Percentiles rank a stretch among this genome's conserved stretches.
Evolutionary conservation across 2,329 filamentous ascomycete species (phyloP).

Genomic region (Gnomoniopsis smithogilvyi): DNA sequence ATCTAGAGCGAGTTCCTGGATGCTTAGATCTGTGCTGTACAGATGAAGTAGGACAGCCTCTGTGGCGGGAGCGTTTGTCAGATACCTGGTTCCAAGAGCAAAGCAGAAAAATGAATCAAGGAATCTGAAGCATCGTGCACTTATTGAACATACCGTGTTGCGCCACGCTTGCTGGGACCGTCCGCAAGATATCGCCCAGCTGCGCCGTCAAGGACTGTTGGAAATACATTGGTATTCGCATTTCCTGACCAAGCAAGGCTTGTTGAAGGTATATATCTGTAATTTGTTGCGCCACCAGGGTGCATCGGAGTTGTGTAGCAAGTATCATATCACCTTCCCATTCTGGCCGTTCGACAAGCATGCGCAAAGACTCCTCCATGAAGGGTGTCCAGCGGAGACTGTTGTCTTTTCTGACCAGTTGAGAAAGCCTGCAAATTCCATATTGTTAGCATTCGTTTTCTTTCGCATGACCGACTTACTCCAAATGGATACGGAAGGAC

Average conservation of each 20-base stretch:
- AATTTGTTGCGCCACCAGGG: constrained; percentile 36
- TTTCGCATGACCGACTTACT: constrained; percentile 1
- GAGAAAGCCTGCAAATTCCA: constrained; percentile 20
- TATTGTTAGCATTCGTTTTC: neutral
- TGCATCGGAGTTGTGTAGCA: constrained; percentile 36
- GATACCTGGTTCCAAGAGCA: neutral
- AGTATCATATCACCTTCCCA: constrained; percentile 48
- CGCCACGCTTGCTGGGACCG: constrained; percentile 21
- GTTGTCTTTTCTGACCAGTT: constrained; percentile 43
- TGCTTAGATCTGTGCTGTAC: constrained; percentile 32
- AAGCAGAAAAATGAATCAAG: neutral
- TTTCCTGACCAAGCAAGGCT: constrained; percentile 7
- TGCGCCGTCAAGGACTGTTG: constrained; percentile 24
- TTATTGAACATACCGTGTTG: constrained; percentile 20
- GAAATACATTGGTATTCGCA: constrained; percentile 21
- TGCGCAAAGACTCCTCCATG: constrained; percentile 53
- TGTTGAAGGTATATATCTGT: constrained; percentile 11
- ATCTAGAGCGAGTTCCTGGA: constrained; percentile 33
- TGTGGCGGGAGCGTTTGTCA: constrained; percentile 18
- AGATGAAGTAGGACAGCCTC: constrained; percentile 33
- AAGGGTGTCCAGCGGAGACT: constrained; percentile 54
- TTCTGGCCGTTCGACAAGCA: constrained; percentile 43
- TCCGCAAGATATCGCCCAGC: constrained; percentile 23
- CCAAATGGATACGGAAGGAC: neutral
- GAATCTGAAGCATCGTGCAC: too few relatives aligned